Evolutionary conservation across 352 stramenopile genomes (phyloP).

Genomic region (Phytophthora brassicae): DNA sequence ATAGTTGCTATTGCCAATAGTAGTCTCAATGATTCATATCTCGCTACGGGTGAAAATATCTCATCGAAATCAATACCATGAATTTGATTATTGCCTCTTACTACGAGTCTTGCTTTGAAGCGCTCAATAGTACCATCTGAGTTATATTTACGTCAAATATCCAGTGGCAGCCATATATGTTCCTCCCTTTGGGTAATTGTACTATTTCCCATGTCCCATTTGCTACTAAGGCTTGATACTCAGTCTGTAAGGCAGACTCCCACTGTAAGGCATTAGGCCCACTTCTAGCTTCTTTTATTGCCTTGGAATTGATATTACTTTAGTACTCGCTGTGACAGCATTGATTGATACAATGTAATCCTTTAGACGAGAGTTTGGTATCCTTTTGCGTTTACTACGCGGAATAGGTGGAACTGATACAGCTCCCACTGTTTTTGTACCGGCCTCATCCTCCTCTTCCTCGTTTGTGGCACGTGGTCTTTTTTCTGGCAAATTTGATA

Average conservation of each 20-base stretch:
- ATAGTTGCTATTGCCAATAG: background rate
- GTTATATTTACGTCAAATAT: conserved; percentile 17
- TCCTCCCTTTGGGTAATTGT: background rate
- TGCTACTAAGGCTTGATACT: conserved; percentile 1
- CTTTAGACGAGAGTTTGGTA: background rate
- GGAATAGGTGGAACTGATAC: too few relatives aligned
- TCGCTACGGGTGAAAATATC: conserved; percentile 1
- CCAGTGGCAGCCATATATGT: conserved; percentile 3
- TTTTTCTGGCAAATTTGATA: background rate
- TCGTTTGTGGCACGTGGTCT: background rate
- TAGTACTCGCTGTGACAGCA: background rate
- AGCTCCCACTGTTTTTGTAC: too few relatives aligned
- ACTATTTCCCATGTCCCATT: conserved; percentile 6
- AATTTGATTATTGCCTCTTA: background rate
- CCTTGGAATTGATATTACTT: conserved; percentile 7
- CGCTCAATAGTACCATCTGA: background rate
- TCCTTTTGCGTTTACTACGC: background rate
- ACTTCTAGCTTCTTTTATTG: conserved; percentile 4
- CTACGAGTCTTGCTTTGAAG: background rate
- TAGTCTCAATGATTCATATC: conserved; percentile 7
- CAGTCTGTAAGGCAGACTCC: conserved; percentile 1
- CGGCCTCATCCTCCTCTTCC: background rate
- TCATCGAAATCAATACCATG: conserved; percentile 19
- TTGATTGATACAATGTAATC: background rate
- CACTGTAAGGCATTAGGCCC: conserved; percentile 10